A percentile compares a stretch with the other conserved stretches of the same genome.
These are phyloP conservation scores for Diaporthe helianthi DNA, from an alignment of 2,329 filamentous ascomycete genomes.

Conservation along the genomic window DNA sequence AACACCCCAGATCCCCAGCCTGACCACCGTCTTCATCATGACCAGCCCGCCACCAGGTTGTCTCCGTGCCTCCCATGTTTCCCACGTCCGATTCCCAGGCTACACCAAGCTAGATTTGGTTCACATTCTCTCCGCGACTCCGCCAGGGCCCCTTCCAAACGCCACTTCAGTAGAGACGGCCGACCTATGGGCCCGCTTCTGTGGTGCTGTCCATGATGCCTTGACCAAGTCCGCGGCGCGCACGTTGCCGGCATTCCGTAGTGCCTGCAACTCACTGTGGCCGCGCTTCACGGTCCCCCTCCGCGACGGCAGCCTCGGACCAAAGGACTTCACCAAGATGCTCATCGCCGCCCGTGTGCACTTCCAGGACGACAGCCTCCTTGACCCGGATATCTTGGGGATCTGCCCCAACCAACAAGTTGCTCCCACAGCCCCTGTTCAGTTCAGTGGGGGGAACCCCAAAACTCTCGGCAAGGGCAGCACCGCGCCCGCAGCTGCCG, in stretches of 20 bases:
- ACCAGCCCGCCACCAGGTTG: constrained; percentile 73
- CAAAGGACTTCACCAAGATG: constrained; percentile 84
- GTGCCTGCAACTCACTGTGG: constrained; percentile 80
- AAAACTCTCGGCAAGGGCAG: neutral
- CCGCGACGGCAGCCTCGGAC: constrained; percentile 72
- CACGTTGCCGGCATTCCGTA: constrained; percentile 75
- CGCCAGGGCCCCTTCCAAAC: constrained; percentile 54
- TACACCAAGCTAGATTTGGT: constrained; percentile 85
- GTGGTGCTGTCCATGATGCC: constrained; percentile 85
- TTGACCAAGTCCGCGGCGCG: constrained; percentile 81
- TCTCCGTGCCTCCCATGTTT: constrained; percentile 72
- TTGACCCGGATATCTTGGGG: constrained; percentile 68
- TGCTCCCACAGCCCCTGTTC: neutral
- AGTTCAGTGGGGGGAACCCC: neutral
- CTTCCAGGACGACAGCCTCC: constrained; percentile 75
- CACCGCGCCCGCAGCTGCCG: constrained; percentile 27
- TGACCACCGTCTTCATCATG: constrained; percentile 80
- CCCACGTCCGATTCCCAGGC: constrained; percentile 82
- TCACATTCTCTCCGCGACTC: constrained; percentile 71
- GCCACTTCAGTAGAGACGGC: constrained; percentile 61
- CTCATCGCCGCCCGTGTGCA: constrained; percentile 73
- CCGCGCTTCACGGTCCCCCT: constrained; percentile 83
- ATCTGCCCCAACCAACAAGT: constrained; percentile 37
- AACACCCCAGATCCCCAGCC: constrained; percentile 70
- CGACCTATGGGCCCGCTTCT: constrained; percentile 82